Conservation (phyloP, 2,329 filamentous ascomycete species). For the Aspergillus sp. region DNA sequence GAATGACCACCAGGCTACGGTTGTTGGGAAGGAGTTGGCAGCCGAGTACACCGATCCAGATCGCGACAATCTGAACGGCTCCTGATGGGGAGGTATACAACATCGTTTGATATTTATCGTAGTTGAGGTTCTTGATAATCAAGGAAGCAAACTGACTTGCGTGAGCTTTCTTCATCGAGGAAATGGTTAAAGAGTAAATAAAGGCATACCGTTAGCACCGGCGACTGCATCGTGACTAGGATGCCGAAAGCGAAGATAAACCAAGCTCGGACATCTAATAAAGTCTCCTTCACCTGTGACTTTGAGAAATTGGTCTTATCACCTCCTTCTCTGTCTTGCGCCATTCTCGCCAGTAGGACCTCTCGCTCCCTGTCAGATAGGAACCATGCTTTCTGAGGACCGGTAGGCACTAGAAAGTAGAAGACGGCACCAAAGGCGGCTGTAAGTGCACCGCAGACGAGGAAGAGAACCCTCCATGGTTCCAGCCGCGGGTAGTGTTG, state of each 20-base stretch:
- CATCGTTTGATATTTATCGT: slow-evolving; percentile 48
- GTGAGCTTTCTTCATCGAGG: slow-evolving; percentile 8
- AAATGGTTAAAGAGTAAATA: background rate
- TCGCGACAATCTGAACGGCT: slow-evolving; percentile 48
- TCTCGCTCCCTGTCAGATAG: slow-evolving; percentile 46
- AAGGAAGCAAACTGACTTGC: slow-evolving; percentile 49
- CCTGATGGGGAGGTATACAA: slow-evolving; percentile 52
- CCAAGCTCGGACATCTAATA: slow-evolving; percentile 47
- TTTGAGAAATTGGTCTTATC: slow-evolving; percentile 43
- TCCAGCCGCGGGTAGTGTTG: slow-evolving; percentile 42
- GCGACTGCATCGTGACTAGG: slow-evolving; percentile 48
- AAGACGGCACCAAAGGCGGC: slow-evolving; percentile 47
- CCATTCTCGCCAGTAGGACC: slow-evolving; percentile 31
- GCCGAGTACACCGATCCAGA: slow-evolving; percentile 50
- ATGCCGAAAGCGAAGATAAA: slow-evolving; percentile 48
- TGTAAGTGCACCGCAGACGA: slow-evolving; percentile 54
- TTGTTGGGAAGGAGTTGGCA: slow-evolving; percentile 44
- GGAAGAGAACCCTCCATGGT: slow-evolving; percentile 52
- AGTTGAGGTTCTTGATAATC: slow-evolving; percentile 51
- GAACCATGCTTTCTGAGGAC: slow-evolving; percentile 54
- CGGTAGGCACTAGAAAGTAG: slow-evolving; percentile 50
- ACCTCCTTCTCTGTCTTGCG: no score
- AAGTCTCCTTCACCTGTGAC: slow-evolving; percentile 47
- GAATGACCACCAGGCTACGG: slow-evolving; percentile 43
- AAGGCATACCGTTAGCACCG: slow-evolving; percentile 41